These are phyloP conservation scores for Bipolaris sorokiniana DNA, from an alignment of 2,329 filamentous ascomycete genomes.

Conservation along the genomic window DNA sequence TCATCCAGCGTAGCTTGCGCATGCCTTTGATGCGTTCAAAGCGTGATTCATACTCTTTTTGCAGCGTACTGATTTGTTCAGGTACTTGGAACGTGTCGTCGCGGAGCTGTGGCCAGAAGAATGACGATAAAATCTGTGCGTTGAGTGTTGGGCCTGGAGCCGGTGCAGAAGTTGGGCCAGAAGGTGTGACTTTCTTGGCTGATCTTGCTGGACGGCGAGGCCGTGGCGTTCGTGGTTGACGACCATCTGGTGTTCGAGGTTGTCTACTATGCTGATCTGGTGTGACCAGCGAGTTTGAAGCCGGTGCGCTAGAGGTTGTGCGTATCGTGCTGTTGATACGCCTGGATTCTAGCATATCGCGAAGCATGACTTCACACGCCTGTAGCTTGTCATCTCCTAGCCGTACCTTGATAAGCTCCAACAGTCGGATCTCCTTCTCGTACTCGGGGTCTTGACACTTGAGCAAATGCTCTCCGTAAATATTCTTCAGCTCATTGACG, in stretches of 20 bases:
- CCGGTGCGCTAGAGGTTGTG: conserved; percentile 23
- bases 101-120: conserved; percentile 89
- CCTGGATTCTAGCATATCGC: conserved; percentile 84
- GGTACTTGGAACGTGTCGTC: conserved; percentile 73
- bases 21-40: conserved; percentile 83
- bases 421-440: conserved; percentile 78
- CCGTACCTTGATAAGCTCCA: conserved; percentile 84
- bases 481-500: conserved; percentile 89
- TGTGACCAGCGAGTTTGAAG: conserved; percentile 20
- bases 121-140: conserved; percentile 84
- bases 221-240: conserved; percentile 32
- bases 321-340: conserved; percentile 67
- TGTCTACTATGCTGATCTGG: conserved; percentile 23
- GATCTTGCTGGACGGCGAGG: conserved; percentile 29
- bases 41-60: conserved; percentile 72
- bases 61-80: conserved; percentile 62
- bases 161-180: conserved; percentile 19
- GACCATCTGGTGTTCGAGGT: conserved; percentile 30
- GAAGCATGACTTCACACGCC: conserved; percentile 96
- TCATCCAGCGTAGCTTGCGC: conserved; percentile 87
- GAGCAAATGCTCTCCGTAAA: conserved; percentile 82
- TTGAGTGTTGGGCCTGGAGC: conserved; percentile 61
- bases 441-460: conserved; percentile 68
- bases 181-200: conserved; percentile 17
- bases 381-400: conserved; percentile 87